phyloP scores from a whole-genome alignment of 2,329 filamentous ascomycete genomes.

The Colletotrichum sp. region DNA sequence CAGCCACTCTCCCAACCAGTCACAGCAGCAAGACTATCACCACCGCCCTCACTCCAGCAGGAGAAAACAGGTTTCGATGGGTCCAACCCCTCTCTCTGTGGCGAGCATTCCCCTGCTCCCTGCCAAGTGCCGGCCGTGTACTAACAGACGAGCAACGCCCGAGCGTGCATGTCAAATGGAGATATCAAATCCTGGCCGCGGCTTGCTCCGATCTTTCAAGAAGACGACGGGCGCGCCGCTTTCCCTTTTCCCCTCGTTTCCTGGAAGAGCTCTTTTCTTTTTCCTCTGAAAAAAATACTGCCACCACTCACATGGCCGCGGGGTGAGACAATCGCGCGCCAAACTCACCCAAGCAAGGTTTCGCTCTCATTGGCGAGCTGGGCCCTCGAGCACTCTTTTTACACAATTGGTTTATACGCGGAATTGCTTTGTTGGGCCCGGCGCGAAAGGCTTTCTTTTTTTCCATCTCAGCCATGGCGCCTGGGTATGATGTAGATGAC shows the following conservation, averaged over 20 bases:
- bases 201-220: background rate
- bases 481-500: conserved; percentile 4
- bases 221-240: background rate
- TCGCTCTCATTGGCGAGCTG: background rate
- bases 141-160: background rate
- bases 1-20: background rate
- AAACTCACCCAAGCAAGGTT: background rate
- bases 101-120: conserved; percentile 12
- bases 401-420: background rate
- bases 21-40: background rate
- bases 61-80: conserved; percentile 12
- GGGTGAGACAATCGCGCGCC: conserved; percentile 3
- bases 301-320: background rate
- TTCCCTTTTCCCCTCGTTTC: background rate
- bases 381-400: background rate
- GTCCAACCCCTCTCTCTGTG: background rate
- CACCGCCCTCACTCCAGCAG: background rate
- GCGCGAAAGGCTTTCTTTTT: background rate
- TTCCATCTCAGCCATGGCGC: background rate
- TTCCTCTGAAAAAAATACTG: background rate
- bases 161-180: background rate
- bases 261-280: background rate
- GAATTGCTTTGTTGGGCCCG: background rate
- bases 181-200: background rate
- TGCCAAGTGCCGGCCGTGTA: background rate